These are phyloP conservation scores for Lophiotrema nucula DNA, from an alignment of 495 filamentous ascomycete genomes.

Conservation along the genomic window DNA sequence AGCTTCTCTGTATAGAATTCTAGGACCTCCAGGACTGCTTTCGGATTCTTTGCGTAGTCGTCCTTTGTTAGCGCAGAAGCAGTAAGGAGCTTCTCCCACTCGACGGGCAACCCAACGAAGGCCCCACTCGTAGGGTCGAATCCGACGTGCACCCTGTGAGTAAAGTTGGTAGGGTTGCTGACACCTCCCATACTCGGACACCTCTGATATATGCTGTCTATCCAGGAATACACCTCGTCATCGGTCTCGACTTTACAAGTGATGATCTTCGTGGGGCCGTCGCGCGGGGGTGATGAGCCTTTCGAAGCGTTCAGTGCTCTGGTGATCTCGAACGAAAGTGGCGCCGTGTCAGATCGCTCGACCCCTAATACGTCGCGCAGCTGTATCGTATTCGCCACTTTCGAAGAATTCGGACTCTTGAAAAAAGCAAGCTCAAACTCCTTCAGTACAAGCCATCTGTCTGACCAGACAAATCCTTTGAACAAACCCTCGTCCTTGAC, in stretches of 20 bases:
- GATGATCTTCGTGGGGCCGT: constrained; percentile 74
- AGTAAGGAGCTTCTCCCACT: constrained; percentile 95
- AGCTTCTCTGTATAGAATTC: constrained; percentile 94
- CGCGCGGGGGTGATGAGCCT: constrained; percentile 59
- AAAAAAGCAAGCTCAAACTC: constrained; percentile 87
- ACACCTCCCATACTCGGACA: constrained; percentile 97
- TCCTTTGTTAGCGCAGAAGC: constrained; percentile 96
- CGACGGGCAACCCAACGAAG: constrained; percentile 87
- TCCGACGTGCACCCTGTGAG: constrained; percentile 92
- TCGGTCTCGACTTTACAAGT: constrained; percentile 89
- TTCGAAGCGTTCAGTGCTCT: constrained; percentile 60
- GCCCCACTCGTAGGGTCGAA: constrained; percentile 92
- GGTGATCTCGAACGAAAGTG: constrained; percentile 88
- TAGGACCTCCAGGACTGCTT: constrained; percentile 94
- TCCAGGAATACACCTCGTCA: constrained; percentile 97
- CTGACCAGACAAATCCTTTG: constrained; percentile 86
- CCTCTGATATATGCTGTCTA: constrained; percentile 92
- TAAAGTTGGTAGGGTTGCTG: constrained; percentile 96
- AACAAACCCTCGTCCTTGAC: constrained; percentile 78
- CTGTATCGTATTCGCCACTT: constrained; percentile 73
- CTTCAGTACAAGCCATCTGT: constrained; percentile 81
- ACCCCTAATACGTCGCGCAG: constrained; percentile 84
- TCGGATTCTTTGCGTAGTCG: constrained; percentile 96
- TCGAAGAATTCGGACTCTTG: constrained; percentile 76
- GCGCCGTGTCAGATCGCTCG: constrained; percentile 78